Percentiles rank a stretch among this genome's conserved stretches.
Conservation (phyloP, 2,329 filamentous ascomycete genomes). For the Hawksworthiomyces lignivorus region DNA sequence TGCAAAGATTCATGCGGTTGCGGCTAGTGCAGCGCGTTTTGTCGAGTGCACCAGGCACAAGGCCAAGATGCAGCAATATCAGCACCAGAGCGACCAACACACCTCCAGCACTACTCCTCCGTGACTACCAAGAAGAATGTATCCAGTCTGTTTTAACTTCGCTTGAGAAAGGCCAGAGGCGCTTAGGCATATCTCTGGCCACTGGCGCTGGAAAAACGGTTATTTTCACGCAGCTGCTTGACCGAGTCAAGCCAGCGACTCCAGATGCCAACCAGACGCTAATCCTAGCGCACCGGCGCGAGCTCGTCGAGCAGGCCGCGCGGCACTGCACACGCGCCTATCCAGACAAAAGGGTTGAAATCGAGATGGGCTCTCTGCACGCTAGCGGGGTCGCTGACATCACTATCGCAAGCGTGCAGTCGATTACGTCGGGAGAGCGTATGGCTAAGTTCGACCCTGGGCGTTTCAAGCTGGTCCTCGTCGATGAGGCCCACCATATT, state of each 20-base stretch:
- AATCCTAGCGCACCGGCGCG: conserved; percentile 84
- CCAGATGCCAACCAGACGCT: conserved; percentile 65
- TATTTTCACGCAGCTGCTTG: conserved; percentile 92
- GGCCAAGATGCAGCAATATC: background rate
- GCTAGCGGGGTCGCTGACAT: conserved; percentile 82
- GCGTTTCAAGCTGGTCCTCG: conserved; percentile 80
- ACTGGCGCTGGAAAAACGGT: conserved; percentile 90
- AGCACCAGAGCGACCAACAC: background rate
- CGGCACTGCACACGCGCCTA: conserved; percentile 76
- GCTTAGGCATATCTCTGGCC: conserved; percentile 76
- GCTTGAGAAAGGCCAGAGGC: conserved; percentile 62
- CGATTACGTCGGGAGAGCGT: conserved; percentile 67
- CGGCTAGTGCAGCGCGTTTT: conserved; percentile 3
- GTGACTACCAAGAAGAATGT: conserved; percentile 86
- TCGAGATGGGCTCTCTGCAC: conserved; percentile 79
- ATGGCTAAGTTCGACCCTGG: conserved; percentile 75
- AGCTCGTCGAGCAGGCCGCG: conserved; percentile 90
- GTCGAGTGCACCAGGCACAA: background rate
- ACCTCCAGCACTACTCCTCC: conserved; percentile 46
- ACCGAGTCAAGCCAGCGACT: conserved; percentile 55
- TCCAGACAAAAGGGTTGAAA: conserved; percentile 70
- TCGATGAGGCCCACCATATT: conserved; percentile 96
- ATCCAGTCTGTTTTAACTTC: conserved; percentile 72
- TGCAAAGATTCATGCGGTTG: conserved; percentile 3
- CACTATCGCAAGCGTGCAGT: conserved; percentile 84